These are phyloP conservation scores for Dryadomyces quercus-mongolicae DNA, from an alignment of 2,329 filamentous ascomycete genomes.

Conservation along the genomic window DNA sequence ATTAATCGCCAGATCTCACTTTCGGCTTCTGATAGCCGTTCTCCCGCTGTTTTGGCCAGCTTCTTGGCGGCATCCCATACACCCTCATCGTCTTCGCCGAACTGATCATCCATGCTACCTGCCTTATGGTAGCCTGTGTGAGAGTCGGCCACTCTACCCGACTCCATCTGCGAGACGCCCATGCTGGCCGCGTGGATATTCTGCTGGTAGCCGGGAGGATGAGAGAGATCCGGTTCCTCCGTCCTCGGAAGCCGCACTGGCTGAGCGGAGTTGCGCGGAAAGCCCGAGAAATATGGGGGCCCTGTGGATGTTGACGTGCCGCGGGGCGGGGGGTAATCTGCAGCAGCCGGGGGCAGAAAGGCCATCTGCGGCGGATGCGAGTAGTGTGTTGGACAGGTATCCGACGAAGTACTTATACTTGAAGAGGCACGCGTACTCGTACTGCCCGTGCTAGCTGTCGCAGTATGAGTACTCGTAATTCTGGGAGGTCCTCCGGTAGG, in stretches of 20 bases:
- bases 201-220: conserved; percentile 46
- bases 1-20: conserved; percentile 51
- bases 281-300: background rate
- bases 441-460: conserved; percentile 17
- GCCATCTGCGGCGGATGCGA: conserved; percentile 33
- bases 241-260: too few relatives aligned
- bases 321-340: conserved; percentile 28
- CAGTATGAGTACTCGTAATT: conserved; percentile 6
- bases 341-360: conserved; percentile 31
- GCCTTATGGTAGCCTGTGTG: background rate
- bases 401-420: background rate
- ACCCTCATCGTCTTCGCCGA: conserved; percentile 30
- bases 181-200: conserved; percentile 40
- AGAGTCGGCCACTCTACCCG: background rate
- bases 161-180: conserved; percentile 11
- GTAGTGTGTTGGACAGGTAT: conserved; percentile 15
- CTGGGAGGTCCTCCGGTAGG: conserved; percentile 35
- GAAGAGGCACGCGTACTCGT: conserved; percentile 9
- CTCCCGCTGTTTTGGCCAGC: conserved; percentile 43
- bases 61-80: conserved; percentile 46
- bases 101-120: background rate
- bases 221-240: conserved; percentile 19
- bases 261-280: too few relatives aligned
- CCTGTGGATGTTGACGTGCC: conserved; percentile 30
- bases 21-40: conserved; percentile 45